Base-by-base conservation (phyloP, 2,329 filamentous ascomycete species). In the Aspergillus fijiensis region DNA sequence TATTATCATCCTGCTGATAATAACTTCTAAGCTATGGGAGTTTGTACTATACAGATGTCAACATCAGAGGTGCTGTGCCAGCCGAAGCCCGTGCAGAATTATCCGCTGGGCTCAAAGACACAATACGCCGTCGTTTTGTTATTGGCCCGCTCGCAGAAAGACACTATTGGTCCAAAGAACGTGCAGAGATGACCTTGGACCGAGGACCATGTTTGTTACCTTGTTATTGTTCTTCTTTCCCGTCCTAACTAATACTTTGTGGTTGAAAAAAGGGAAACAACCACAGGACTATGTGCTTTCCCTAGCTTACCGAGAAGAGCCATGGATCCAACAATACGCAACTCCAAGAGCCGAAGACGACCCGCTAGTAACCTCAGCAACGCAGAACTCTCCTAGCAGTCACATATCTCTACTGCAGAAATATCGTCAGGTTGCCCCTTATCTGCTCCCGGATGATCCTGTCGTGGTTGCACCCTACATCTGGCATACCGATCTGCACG, bases 401-500 rank as follows among this genome's bases (percentile, higher is more conserved):
- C 72, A 78, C 63, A 68, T 75, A 29, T 51, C 62, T 2, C 66
- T 79, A 25, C 70, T 76, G 27, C 54, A 71, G 27, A 74, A 67
- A 60, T 79, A 71, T 60, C 51, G 77, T 3, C 50, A 66, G 23
- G 65, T 74, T 42, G 62, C 66, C 25, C 65, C 72, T 42, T 70
- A 69, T 60, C 60, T 79, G 39, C 64, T 77, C 4, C 69, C 70
- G 5, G 60, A 62, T 50, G 59, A 71, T 9, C 33, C 65, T 21
- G 57, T 60, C 3, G 42, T 74, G 12, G 45, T 63, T 51, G 58
- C 62, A 42, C 64, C 76, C 16, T 69, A 69, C n/a, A 59, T 81
- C 39, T 79, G 72, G 74, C 76, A 81, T 67, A 67, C 63, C 33
- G 76, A 79, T 65, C 64, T 80, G 27, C 73, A 75, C 62, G 60